Conservation (phyloP, 208 protist species). For the Tritrichomonas foetus region DNA sequence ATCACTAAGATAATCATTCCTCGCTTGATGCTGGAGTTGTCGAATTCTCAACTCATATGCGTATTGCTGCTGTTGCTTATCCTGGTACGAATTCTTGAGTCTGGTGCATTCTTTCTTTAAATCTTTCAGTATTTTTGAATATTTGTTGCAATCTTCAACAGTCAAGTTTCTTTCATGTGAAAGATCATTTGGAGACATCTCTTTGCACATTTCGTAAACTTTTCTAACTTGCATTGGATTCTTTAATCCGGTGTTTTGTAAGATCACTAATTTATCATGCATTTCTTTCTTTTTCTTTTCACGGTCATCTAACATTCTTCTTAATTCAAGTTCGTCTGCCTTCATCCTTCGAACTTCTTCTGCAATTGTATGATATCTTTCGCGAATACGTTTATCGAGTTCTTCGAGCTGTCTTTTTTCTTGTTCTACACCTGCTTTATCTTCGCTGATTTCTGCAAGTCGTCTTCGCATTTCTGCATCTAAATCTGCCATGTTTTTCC, state of each 20-base stretch:
- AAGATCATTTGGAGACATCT: not conserved
- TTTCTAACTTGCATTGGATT: not conserved
- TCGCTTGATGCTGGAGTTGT: too few relatives aligned
- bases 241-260: not conserved
- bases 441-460: not conserved
- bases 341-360: not conserved
- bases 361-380: constrained; percentile 14
- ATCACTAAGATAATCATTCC: too few relatives aligned
- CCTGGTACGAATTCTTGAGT: not conserved
- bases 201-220: not conserved
- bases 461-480: not conserved
- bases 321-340: not conserved
- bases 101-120: not conserved
- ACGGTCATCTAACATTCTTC: not conserved
- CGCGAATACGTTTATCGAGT: constrained; percentile 29
- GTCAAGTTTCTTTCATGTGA: not conserved
- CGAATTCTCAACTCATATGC: too few relatives aligned
- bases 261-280: not conserved
- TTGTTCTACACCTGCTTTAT: not conserved
- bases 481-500: not conserved
- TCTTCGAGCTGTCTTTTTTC: not conserved
- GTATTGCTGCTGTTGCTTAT: not conserved
- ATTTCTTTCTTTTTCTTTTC: not conserved
- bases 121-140: not conserved
- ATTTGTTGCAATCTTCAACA: not conserved